phyloP scores from a whole-genome alignment of 2,329 filamentous ascomycete genomes.

The Fonsecaea nubica region DNA sequence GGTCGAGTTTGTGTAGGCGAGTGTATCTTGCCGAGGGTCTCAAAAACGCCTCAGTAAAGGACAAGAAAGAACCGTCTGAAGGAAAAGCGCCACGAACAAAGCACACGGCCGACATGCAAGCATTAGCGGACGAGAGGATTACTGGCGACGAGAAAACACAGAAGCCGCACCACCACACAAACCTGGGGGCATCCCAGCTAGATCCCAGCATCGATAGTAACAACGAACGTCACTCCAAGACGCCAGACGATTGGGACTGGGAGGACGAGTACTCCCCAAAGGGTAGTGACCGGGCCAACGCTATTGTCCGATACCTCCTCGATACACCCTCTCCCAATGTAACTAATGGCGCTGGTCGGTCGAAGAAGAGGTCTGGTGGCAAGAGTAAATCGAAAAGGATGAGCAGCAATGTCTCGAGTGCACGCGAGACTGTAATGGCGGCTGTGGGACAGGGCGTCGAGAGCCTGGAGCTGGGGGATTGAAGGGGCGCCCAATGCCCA shows the following conservation, averaged over 20 bases:
- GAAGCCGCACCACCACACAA: conserved; percentile 35
- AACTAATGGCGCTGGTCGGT: conserved; percentile 16
- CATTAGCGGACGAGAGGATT: conserved; percentile 70
- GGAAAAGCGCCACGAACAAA: conserved; percentile 66
- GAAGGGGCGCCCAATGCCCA: neutral
- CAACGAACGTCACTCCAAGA: conserved; percentile 20
- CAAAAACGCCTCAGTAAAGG: neutral
- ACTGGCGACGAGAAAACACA: conserved; percentile 58
- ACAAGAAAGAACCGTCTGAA: conserved; percentile 55
- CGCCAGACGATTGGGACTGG: conserved; percentile 30
- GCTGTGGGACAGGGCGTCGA: conserved; percentile 35
- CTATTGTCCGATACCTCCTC: conserved; percentile 72
- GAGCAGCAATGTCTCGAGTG: conserved; percentile 25
- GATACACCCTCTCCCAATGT: conserved; percentile 57
- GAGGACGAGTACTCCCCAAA: conserved; percentile 69
- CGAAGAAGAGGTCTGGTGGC: conserved; percentile 29
- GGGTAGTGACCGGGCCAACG: conserved; percentile 71
- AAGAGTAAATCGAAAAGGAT: conserved; percentile 30
- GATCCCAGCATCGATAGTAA: conserved; percentile 33
- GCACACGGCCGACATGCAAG: conserved; percentile 70
- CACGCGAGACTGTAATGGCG: conserved; percentile 21
- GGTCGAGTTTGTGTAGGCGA: conserved; percentile 74
- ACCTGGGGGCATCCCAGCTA: conserved; percentile 11
- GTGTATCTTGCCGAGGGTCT: conserved; percentile 57
- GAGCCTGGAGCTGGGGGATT: conserved; percentile 32